Conservation (phyloP, 2,329 filamentous ascomycete genomes). For the Purpureocillium lavendulum region DNA sequence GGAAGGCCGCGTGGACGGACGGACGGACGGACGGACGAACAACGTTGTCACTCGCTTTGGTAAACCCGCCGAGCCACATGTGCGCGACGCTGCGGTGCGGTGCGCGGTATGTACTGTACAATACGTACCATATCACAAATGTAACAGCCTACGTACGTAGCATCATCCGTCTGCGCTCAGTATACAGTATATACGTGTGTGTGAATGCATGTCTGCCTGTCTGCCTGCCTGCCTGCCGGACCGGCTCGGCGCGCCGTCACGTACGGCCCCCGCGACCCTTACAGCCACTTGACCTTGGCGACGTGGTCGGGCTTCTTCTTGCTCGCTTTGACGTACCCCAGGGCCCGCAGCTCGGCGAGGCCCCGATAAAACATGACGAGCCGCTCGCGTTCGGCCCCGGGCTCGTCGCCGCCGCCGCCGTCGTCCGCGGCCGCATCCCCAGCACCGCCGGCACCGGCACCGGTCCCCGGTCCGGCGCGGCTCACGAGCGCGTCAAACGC, state of each 20-base stretch:
- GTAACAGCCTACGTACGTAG: too few relatives aligned
- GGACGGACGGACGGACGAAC: too few relatives aligned
- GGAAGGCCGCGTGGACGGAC: too few relatives aligned
- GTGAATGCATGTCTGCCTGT: background rate
- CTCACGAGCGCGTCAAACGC: conserved; percentile 59
- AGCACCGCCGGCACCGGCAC: conserved; percentile 34
- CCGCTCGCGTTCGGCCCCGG: conserved; percentile 48
- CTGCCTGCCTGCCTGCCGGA: too few relatives aligned
- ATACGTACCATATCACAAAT: too few relatives aligned
- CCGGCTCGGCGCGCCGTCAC: too few relatives aligned
- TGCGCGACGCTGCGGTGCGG: too few relatives aligned
- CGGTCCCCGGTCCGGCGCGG: conserved; percentile 15
- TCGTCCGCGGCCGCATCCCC: conserved; percentile 42
- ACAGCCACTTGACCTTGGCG: conserved; percentile 79
- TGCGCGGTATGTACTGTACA: too few relatives aligned
- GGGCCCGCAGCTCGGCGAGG: conserved; percentile 72
- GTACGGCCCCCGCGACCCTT: conserved; percentile 4
- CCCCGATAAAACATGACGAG: conserved; percentile 77
- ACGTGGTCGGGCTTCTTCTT: conserved; percentile 90
- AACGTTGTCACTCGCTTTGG: too few relatives aligned
- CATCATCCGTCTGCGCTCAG: too few relatives aligned
- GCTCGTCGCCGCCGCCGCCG: conserved; percentile 38
- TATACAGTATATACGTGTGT: too few relatives aligned
- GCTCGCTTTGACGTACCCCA: conserved; percentile 84
- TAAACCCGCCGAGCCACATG: too few relatives aligned